Evolutionary conservation across 139 green algal species (phyloP), one percentile per base, ranked within the genome.

Genomic region (Zygnema cylindricum): DNA sequence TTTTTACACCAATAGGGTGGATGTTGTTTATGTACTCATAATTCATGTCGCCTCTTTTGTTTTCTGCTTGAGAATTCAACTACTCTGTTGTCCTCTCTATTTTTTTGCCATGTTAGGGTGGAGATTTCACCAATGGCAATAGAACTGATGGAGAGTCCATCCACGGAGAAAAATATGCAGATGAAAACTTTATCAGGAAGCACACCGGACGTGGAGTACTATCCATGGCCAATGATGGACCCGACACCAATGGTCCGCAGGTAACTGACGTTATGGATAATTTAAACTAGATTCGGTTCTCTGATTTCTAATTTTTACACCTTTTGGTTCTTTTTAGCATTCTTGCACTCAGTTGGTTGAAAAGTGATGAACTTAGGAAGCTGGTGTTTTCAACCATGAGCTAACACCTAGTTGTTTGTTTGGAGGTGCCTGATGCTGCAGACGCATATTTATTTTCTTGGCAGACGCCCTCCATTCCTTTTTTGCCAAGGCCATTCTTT

Each of bases 111-210:
- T 73, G 1, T 38, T 85, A 94, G 85, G 92, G 92, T 84, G 92
- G 93, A n/a, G 92, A 94, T 82, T 94, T 94, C 71, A 95, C 93
- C 23, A 22, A 38, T 23, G 86, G 81, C 38, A 93, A 95, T 69
- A 92, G 93, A 42, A 93, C 88, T 22, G 93, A 91, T 36, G 93
- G 93, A 2, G 89, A 95, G 85, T 90, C 69, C 85, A 94, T 94
- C 69, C 94, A 94, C 55, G 92, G 92, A 35, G 88, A 71, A 1
- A 94, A 89, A 78, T 94, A 94, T 57, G 78, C 83, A 0, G 92
- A 94, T 86, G 92, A 94, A 94, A 97, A 97, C 90, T 97, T 98
- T 87, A 89, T 84, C n/a, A 92, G 97, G 35, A 95, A 96, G 89
- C 96, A 98, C 93, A 94, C 86, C 40, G 55, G 77, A 39, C 82